Conservation (phyloP, 352 stramenopile genomes). For the Halophytophthora polymorphica region DNA sequence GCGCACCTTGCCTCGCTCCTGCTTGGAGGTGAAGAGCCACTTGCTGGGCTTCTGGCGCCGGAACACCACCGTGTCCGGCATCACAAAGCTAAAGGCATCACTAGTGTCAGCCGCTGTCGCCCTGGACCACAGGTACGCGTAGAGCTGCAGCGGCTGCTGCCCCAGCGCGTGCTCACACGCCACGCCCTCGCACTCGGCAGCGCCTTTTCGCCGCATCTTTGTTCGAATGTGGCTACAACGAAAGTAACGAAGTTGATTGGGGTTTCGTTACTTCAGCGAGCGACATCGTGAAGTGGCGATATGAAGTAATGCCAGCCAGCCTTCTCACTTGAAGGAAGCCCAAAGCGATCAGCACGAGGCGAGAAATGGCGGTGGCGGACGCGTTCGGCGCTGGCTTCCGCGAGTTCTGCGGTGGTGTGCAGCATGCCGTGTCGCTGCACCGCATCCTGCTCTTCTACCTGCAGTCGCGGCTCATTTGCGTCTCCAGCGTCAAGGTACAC, state of each 20-base stretch:
- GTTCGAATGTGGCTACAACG: slow-evolving; percentile 18
- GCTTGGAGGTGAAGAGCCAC: slow-evolving; percentile 74
- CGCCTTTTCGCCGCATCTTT: slow-evolving; percentile 32
- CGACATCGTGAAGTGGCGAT: too few species aligned
- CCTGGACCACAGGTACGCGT: slow-evolving; percentile 59
- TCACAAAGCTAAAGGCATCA: slow-evolving; percentile 40
- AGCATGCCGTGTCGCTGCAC: slow-evolving; percentile 83
- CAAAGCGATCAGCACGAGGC: background rate
- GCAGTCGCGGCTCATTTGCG: slow-evolving; percentile 81
- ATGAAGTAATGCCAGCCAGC: too few species aligned
- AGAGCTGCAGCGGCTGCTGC: slow-evolving; percentile 61
- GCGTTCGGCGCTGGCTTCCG: slow-evolving; percentile 64
- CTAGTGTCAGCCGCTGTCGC: slow-evolving; percentile 5
- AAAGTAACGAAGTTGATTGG: too few species aligned
- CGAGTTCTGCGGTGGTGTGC: slow-evolving; percentile 82
- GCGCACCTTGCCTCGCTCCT: slow-evolving; percentile 59
- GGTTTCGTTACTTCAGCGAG: too few species aligned
- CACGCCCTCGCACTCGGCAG: slow-evolving; percentile 56
- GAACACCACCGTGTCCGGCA: slow-evolving; percentile 72
- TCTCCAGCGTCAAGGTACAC: slow-evolving; percentile 75
- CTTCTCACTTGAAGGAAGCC: too few species aligned
- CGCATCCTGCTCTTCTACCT: slow-evolving; percentile 86
- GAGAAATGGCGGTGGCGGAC: slow-evolving; percentile 29
- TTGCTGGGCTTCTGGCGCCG: slow-evolving; percentile 63
- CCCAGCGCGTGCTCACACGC: slow-evolving; percentile 62